These are phyloP conservation scores for Dothistroma pini DNA, from an alignment of 2,329 filamentous ascomycete species.

Conservation along the genomic window DNA sequence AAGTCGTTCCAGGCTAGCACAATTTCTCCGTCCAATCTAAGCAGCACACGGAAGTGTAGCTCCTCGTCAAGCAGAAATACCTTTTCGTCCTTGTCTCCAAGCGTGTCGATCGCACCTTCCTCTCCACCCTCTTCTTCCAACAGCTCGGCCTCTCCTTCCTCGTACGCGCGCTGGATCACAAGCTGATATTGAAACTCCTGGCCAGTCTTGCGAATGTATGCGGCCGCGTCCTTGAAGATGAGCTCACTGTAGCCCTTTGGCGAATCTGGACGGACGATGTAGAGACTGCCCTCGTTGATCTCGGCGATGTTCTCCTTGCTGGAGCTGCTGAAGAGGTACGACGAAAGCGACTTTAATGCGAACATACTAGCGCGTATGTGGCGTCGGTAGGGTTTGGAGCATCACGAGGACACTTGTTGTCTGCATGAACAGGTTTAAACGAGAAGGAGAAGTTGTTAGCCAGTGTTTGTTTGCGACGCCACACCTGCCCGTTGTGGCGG, in stretches of 20 bases:
- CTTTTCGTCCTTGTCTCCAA: slow-evolving; percentile 94
- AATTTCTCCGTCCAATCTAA: slow-evolving; percentile 73
- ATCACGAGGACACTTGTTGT: slow-evolving; percentile 13
- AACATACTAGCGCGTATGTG: slow-evolving; percentile 27
- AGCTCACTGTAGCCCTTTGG: slow-evolving; percentile 98
- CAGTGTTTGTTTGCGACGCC: not conserved
- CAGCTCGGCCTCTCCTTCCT: slow-evolving; percentile 92
- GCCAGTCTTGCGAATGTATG: slow-evolving; percentile 85
- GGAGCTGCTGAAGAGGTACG: slow-evolving; percentile 84
- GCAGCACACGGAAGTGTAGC: slow-evolving; percentile 80
- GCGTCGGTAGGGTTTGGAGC: slow-evolving; percentile 4
- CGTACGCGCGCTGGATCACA: slow-evolving; percentile 91
- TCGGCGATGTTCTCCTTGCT: slow-evolving; percentile 93
- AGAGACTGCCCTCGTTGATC: slow-evolving; percentile 91
- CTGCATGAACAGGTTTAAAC: not conserved
- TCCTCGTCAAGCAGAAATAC: slow-evolving; percentile 92
- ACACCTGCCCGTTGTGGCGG: not conserved
- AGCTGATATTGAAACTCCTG: slow-evolving; percentile 98
- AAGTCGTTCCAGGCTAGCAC: slow-evolving; percentile 93
- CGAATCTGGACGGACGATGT: slow-evolving; percentile 89
- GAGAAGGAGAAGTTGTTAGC: not conserved
- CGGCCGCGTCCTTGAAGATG: slow-evolving; percentile 92
- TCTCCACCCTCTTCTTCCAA: slow-evolving; percentile 86
- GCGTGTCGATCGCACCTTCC: slow-evolving; percentile 60
- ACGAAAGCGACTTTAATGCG: slow-evolving; percentile 45